These are phyloP conservation scores for Holtermanniella nyarrowii DNA, from an alignment of 768 basidiomycete species.

Conservation along the genomic window DNA sequence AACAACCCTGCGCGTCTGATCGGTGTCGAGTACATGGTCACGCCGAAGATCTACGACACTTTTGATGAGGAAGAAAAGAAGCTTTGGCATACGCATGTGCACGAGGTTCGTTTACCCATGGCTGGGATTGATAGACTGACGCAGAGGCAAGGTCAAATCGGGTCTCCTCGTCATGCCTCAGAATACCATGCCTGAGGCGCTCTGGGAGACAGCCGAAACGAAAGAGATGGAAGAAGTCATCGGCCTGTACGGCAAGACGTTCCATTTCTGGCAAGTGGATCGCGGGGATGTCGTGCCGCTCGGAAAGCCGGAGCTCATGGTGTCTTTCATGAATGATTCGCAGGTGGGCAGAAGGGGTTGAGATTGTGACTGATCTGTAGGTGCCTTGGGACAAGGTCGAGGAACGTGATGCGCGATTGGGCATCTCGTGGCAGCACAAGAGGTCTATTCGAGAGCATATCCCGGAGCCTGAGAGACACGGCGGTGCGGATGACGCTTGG, in stretches of 20 bases:
- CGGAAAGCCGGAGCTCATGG: background rate
- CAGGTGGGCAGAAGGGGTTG: background rate
- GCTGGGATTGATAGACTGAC: background rate
- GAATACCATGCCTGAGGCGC: background rate
- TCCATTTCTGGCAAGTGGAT: background rate
- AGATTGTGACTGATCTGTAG: background rate
- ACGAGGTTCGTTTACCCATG: background rate
- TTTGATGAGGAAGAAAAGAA: background rate
- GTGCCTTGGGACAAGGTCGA: background rate
- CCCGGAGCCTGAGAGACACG: background rate
- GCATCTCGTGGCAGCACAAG: background rate
- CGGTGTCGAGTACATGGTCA: background rate
- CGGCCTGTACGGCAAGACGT: background rate
- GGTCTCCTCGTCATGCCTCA: background rate
- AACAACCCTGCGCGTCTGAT: background rate
- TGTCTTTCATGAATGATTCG: background rate
- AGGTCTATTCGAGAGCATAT: background rate
- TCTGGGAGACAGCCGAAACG: background rate
- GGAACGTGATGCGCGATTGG: background rate
- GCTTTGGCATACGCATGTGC: background rate
- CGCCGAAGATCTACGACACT: background rate
- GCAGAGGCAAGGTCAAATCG: background rate
- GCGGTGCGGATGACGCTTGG: too few relatives aligned
- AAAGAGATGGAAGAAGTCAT: background rate
- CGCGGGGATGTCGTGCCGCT: background rate